A percentile compares a stretch with the other conserved stretches of the same genome.
phyloP scores from a whole-genome alignment of 495 filamentous ascomycete species.

The Penicillium longicatenatum region DNA sequence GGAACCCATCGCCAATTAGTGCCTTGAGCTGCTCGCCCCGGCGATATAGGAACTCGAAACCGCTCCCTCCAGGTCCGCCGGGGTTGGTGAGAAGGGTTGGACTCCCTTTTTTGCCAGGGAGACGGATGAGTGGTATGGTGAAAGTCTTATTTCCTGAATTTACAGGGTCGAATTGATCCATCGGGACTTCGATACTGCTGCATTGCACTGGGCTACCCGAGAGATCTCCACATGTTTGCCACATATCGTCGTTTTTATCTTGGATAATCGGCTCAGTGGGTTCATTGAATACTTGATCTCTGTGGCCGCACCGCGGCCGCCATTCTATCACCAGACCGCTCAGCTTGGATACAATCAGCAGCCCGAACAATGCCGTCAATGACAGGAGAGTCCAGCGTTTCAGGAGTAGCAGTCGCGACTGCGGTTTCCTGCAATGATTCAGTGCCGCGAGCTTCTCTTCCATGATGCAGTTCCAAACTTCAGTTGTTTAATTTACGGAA shows the following conservation, averaged over 20 bases:
- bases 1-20: constrained; percentile 45
- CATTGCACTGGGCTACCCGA: constrained; percentile 31
- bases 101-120: constrained; percentile 40
- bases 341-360: no score
- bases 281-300: no score
- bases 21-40: constrained; percentile 31
- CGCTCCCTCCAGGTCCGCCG: constrained; percentile 47
- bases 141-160: constrained; percentile 35
- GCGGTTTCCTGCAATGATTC: not conserved
- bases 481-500: not conserved
- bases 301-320: no score
- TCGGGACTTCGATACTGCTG: constrained; percentile 33
- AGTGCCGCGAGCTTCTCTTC: not conserved
- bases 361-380: no score
- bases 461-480: not conserved
- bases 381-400: no score
- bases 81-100: constrained; percentile 48
- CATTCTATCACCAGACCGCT: no score
- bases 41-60: constrained; percentile 35
- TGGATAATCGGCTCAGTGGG: no score
- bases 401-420: not conserved
- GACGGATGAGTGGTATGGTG: constrained; percentile 43
- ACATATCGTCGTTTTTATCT: no score
- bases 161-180: constrained; percentile 45
- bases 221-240: constrained; percentile 39